Conservation (phyloP, 495 filamentous ascomycete species). For the Penicillium cosmopolitanum region DNA sequence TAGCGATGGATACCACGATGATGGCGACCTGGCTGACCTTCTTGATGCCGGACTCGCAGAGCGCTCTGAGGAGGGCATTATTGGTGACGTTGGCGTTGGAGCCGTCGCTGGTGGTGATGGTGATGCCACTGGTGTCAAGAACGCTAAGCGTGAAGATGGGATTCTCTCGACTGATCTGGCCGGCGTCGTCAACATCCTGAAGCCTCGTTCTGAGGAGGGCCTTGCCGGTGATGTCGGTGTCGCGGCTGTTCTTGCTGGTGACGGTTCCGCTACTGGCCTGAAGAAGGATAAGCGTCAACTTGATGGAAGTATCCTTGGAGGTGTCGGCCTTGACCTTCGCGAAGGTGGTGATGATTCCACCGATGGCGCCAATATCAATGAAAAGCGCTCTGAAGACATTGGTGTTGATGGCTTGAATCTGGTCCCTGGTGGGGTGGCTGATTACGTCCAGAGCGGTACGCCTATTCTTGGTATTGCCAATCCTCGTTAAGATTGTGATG, state of each 20-base stretch:
- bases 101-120: neutral
- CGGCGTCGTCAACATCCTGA: neutral
- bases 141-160: constrained; percentile 8
- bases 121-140: constrained; percentile 7
- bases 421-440: neutral
- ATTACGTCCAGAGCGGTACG: neutral
- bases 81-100: too few species aligned
- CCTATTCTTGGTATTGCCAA: neutral
- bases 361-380: too few species aligned
- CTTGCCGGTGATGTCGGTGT: neutral
- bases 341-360: too few species aligned
- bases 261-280: neutral
- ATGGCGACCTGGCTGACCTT: too few species aligned
- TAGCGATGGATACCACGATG: neutral
- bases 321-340: too few species aligned
- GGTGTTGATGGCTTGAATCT: neutral
- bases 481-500: neutral
- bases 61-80: neutral
- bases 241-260: too few species aligned
- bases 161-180: neutral
- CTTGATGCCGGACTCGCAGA: too few species aligned
- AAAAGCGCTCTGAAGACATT: neutral
- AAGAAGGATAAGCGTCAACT: neutral
- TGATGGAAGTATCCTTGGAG: too few species aligned
- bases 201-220: neutral